Evolutionary conservation across 495 filamentous ascomycete genomes (phyloP).

Genomic region (Clavariopsis aquatica): DNA sequence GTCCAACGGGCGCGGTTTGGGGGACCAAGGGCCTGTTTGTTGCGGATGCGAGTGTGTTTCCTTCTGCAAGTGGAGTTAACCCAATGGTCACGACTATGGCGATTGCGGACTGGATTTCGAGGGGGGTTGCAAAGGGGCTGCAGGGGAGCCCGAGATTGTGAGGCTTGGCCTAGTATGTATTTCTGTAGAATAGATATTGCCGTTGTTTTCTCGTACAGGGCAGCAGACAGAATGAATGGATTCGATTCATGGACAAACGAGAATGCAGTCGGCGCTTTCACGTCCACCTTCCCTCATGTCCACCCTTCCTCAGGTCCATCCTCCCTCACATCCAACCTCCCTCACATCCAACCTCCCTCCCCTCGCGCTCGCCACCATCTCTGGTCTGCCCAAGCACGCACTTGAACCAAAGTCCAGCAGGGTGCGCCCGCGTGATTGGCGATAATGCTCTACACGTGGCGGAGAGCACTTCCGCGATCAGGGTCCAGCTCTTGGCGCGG

Average conservation of each 20-base stretch:
- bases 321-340: too few relatives aligned
- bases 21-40: conserved; percentile 72
- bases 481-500: not conserved
- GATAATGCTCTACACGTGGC: not conserved
- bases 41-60: conserved; percentile 85
- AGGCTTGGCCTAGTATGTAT: not conserved
- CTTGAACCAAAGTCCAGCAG: not conserved
- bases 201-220: too few relatives aligned
- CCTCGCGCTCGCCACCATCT: too few relatives aligned
- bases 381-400: not conserved
- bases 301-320: too few relatives aligned
- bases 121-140: conserved; percentile 51
- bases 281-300: too few relatives aligned
- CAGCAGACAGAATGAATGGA: too few relatives aligned
- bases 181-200: conserved; percentile 5
- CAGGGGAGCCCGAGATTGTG: conserved; percentile 12
- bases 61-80: conserved; percentile 86
- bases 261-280: too few relatives aligned
- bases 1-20: conserved; percentile 74
- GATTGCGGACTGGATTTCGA: conserved; percentile 66
- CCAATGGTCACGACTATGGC: conserved; percentile 93
- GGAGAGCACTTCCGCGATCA: not conserved
- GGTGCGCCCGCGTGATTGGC: not conserved
- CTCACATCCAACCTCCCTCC: not conserved
- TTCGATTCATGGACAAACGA: too few relatives aligned